A percentile compares a stretch with the other conserved stretches of the same genome.
Conservation (phyloP, 345 rosid genomes). For the Theobroma cacao region DNA sequence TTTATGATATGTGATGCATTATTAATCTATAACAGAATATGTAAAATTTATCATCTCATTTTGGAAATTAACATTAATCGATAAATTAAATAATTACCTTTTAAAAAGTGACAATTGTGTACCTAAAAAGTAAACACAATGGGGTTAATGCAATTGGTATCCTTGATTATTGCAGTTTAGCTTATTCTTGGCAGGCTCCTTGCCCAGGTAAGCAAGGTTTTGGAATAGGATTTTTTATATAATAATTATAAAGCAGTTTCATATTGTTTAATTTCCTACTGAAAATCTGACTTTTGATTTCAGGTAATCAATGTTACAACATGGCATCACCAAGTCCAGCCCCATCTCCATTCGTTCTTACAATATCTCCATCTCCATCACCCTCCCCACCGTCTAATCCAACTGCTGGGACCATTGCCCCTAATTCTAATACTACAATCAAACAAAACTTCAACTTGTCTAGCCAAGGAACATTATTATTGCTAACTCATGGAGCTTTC, state of each 20-base stretch:
- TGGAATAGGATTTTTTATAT: too few relatives aligned
- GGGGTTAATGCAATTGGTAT: neutral
- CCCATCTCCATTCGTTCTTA: neutral
- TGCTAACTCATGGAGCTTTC: neutral
- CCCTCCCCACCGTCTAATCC: slow-evolving; percentile 14
- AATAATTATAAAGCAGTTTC: too few relatives aligned
- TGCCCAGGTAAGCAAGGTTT: slow-evolving; percentile 14
- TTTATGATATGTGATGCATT: too few relatives aligned
- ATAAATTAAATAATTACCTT: too few relatives aligned
- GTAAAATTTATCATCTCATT: too few relatives aligned
- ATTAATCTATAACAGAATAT: too few relatives aligned
- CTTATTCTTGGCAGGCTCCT: slow-evolving; percentile 4
- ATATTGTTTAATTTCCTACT: too few relatives aligned
- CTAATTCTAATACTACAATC: neutral
- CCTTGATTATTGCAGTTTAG: slow-evolving; percentile 19
- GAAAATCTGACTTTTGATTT: neutral
- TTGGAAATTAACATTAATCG: too few relatives aligned
- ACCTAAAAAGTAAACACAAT: too few relatives aligned
- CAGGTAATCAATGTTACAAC: slow-evolving; percentile 4
- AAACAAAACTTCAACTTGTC: neutral
- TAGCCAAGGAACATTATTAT: neutral
- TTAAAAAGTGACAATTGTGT: too few relatives aligned
- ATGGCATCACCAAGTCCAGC: neutral
- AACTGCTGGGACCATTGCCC: neutral
- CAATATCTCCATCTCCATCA: slow-evolving; percentile 9